Evolutionary conservation across 192 early-diverging fungal genomes (phyloP).

Genomic region (Podila minutissima): DNA sequence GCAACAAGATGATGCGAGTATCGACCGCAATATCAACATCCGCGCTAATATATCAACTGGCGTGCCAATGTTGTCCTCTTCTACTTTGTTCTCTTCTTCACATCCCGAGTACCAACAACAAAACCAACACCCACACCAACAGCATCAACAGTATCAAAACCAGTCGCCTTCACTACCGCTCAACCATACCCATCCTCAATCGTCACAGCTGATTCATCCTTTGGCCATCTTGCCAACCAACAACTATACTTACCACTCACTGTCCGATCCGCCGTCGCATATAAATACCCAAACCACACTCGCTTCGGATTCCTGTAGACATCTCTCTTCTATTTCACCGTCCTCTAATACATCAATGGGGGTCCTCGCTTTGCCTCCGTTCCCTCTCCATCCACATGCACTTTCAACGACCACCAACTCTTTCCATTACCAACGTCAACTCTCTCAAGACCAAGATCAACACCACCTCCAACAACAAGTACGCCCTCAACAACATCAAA

Average conservation of each 20-base stretch:
- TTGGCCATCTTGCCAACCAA: no score
- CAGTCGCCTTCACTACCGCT: no score
- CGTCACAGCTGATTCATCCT: no score
- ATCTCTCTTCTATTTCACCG: no score
- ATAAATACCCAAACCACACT: no score
- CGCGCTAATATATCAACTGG: no score
- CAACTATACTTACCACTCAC: no score
- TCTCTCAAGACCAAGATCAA: neutral
- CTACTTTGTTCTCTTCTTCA: neutral
- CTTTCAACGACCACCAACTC: neutral
- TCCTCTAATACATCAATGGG: no score
- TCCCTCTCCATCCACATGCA: neutral
- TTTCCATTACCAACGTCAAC: neutral
- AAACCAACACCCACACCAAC: neutral
- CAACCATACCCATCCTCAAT: no score
- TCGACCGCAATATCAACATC: neutral
- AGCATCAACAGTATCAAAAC: neutral
- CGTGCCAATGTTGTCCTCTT: neutral
- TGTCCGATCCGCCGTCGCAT: no score
- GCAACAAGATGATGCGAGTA: neutral
- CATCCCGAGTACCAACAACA: neutral
- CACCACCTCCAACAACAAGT: conserved; percentile 12
- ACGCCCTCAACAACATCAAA: neutral
- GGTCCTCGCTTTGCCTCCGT: no score
- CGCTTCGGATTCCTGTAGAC: no score